Percentiles rank a stretch among this genome's conserved stretches.
These are phyloP conservation scores for Sergeia podlipaevii DNA, from an alignment of 208 protist genomes.

Conservation along the genomic window DNA sequence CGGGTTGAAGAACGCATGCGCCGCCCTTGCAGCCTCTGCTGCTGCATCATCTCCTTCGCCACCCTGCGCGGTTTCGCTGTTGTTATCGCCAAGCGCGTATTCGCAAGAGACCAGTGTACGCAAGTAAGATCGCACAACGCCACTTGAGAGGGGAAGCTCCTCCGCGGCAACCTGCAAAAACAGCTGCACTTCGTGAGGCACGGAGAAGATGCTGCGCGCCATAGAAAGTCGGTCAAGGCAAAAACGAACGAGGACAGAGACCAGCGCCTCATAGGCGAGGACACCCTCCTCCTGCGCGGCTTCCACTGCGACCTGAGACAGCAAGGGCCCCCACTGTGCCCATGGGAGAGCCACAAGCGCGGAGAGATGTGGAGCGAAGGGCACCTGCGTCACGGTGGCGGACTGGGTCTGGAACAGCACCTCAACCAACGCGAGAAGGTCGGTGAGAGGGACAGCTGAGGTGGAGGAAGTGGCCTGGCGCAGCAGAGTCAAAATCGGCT, in stretches of 20 bases:
- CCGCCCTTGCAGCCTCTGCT: constrained; percentile 6
- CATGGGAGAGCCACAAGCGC: constrained; percentile 58
- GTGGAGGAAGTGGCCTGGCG: constrained; percentile 7
- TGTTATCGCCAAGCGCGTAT: constrained; percentile 9
- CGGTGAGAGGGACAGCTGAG: constrained; percentile 27
- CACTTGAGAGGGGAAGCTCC: constrained; percentile 53
- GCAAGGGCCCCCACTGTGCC: constrained; percentile 29
- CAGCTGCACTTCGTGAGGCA: constrained; percentile 53
- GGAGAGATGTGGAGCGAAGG: constrained; percentile 43
- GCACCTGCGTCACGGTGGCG: constrained; percentile 34
- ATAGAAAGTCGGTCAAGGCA: constrained; percentile 34
- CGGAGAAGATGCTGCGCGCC: constrained; percentile 37
- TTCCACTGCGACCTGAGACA: constrained; percentile 14
- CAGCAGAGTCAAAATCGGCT: constrained; percentile 48
- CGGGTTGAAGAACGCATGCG: constrained; percentile 15
- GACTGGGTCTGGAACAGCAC: constrained; percentile 64
- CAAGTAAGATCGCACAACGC: constrained; percentile 38
- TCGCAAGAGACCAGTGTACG: constrained; percentile 30
- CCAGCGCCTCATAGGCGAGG: constrained; percentile 9
- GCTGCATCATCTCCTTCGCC: background rate
- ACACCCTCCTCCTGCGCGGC: constrained; percentile 12
- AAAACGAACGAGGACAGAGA: constrained; percentile 27
- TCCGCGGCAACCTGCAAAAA: constrained; percentile 64
- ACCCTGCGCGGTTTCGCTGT: background rate
- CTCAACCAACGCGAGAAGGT: constrained; percentile 61